Conservation (phyloP, 2,329 filamentous ascomycete genomes). For the Sclerotinia trifoliorum region DNA sequence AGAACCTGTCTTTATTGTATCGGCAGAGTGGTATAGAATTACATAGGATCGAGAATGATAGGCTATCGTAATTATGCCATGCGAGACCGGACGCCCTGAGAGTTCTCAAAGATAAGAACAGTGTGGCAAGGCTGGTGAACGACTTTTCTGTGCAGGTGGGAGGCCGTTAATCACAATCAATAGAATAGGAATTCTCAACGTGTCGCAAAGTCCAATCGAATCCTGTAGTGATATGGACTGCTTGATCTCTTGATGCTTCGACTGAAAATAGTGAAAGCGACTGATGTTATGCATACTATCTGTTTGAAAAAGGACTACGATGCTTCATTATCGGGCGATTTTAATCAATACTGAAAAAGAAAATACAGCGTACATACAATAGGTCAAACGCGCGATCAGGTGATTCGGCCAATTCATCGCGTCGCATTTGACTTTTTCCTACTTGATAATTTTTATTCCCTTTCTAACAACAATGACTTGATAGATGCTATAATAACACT, state of each 20-base stretch:
- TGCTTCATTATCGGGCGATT: background rate
- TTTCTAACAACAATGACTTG: background rate
- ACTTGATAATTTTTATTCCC: background rate
- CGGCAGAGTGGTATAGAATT: background rate
- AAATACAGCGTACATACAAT: background rate
- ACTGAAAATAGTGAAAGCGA: background rate
- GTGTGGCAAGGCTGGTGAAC: background rate
- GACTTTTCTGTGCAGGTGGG: background rate
- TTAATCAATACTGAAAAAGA: background rate
- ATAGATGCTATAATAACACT: no score
- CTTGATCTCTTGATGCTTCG: background rate
- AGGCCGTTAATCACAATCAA: background rate
- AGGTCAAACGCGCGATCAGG: background rate
- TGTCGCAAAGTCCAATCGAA: background rate
- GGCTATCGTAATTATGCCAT: background rate
- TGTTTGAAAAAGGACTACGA: background rate
- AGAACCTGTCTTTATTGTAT: background rate
- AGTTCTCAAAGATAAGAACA: background rate
- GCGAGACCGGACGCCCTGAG: background rate
- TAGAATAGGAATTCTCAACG: background rate
- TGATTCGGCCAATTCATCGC: background rate
- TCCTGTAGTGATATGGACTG: background rate
- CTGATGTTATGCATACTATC: background rate
- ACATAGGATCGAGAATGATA: background rate
- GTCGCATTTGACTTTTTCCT: background rate